phyloP scores from a whole-genome alignment of 176 grass and related monocot species.

The Carex parvula region DNA sequence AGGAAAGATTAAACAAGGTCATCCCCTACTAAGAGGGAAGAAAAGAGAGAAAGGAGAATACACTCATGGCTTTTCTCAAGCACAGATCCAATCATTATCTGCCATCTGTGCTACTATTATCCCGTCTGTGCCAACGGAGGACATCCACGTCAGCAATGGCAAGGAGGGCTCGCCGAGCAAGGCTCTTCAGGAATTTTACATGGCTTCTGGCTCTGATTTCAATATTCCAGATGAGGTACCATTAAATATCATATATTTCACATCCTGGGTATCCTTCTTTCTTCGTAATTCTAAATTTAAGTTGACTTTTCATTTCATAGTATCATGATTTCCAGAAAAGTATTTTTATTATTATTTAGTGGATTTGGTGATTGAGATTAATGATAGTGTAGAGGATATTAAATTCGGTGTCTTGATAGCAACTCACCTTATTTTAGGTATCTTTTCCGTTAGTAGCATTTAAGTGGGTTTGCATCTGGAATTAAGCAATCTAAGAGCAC shows the following conservation, averaged over 20 bases:
- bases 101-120: constrained; percentile 52
- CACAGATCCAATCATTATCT: constrained; percentile 55
- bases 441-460: no score
- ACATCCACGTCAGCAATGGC: neutral
- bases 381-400: neutral
- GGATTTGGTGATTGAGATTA: neutral
- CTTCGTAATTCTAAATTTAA: neutral
- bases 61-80: constrained; percentile 73
- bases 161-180: neutral
- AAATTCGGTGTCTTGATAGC: neutral
- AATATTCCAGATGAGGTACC: constrained; percentile 60
- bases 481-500: neutral
- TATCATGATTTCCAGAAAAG: neutral
- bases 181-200: constrained; percentile 44
- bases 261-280: neutral
- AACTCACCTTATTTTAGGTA: neutral
- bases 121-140: constrained; percentile 42
- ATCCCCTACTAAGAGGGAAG: constrained; percentile 55
- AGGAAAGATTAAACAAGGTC: constrained; percentile 32
- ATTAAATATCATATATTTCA: neutral
- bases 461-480: no score
- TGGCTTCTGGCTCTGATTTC: constrained; percentile 55
- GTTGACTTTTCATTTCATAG: neutral
- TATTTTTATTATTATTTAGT: neutral
- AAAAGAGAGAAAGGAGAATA: constrained; percentile 30